Base-by-base conservation (phyloP, 75 land plant genomes). In the Pinus albicaulis region DNA sequence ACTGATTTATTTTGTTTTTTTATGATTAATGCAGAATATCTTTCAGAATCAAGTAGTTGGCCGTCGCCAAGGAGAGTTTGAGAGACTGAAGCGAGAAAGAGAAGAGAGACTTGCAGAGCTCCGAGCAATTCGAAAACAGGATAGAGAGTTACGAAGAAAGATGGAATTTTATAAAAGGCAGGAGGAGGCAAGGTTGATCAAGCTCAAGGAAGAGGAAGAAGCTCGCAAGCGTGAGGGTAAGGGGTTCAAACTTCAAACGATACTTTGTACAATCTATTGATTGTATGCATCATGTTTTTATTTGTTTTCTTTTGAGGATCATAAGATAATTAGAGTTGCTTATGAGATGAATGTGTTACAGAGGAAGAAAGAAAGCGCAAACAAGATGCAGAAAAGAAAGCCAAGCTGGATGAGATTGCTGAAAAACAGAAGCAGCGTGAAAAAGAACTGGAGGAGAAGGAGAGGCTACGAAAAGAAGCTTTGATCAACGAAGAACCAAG, bases 331-430 rank as follows among this genome's bases (percentile, higher is more conserved):
- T 8, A 63, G 19, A 36, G 14, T 59, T 55, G 12, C n/a, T 48
- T 55, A 16, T 61, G 16, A 13, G 19, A 58, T 31, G 10, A 22
- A 69, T 61, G 59, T 76, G 19, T 74, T 84, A 59, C 92, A 98
- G 99, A 98, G 89, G 95, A 88, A 55, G 99, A 98, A 77, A 88
- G 85, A 59, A 69, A 75, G 60, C 89, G 77, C 77, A 89, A 75
- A 64, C 96, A 95, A 82, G 99, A 94, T 57, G 98, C 95, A 19
- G 99, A 95, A 60, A 79, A 87, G 56, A 91, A 63, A 48, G 98
- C 98, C 3, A 95, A 92, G 74, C 78, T 95, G 66, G 99, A 98
- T 76, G 96, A 95, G 79, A 92, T 95, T 31, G 98, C 99, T 60
- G 95, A 87, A 22, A 98, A 87, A 78, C 98, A 95, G 80, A 84